Base-by-base conservation (phyloP, 768 basidiomycete genomes). In the Grammothele lineata region DNA sequence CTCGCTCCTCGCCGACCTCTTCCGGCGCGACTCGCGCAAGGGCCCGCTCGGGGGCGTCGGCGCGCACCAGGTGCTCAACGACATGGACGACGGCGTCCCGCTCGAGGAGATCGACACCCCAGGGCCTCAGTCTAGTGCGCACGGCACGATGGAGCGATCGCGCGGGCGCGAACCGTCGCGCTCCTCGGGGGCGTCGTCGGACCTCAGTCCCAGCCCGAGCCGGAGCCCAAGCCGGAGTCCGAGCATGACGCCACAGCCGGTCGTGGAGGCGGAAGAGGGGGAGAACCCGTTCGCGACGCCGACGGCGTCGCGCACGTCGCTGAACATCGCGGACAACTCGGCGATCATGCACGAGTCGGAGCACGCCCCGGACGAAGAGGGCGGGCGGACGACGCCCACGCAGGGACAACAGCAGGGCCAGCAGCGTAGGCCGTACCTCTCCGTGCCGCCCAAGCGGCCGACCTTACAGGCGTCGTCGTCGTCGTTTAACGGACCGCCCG, bases 1-100 rank as follows among this genome's bases (percentile, higher is more conserved):
- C 4, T 80, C 85, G 3, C 56, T 85, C n/a, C 62, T 87, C 32
- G 65, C 69, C 18, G 75, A 76, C 48, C 73, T 87, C 48, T 75
- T 80, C 26, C 74, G 74, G 41, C 75, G 78, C 23, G 81, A 66
- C 43, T 56, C 63, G 19, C 54, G 46, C 18, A 53, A 53, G 23
- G 51, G 25, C 14, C 38, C 51, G 3, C 19, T 11, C 60, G 67
- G 46, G 57, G 76, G 37, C 68, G 71, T 41, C 62, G 63, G 65
- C 70, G 77, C 60, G 61, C 75, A 50, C 68, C 75, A 36, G 66
- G 81, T 34, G 66, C 72, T 57, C 74, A 79, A 11, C 62, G 72
- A 36, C 10, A 24, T 37, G 21, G 46, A 71, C 73, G 79, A 85
- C 57, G 63, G 57, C 22, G 67, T 83, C 12, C 78, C 79, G 1